These are phyloP conservation scores for Salvia hispanica DNA, from an alignment of 257 asterid genomes.

Conservation along the genomic window DNA sequence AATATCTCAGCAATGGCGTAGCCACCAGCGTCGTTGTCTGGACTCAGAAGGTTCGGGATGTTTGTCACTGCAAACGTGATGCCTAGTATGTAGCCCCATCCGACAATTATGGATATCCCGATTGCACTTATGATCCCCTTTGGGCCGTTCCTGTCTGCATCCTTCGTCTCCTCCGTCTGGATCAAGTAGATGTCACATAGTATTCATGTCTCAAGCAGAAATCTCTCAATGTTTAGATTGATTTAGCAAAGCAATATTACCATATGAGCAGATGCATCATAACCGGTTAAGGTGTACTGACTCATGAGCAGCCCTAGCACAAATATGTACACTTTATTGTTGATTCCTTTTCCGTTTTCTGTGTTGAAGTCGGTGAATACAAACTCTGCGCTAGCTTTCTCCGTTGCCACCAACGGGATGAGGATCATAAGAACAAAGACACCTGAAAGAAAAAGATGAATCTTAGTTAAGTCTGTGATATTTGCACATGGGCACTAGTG, in stretches of 20 bases:
- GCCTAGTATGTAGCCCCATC: conserved; percentile 96
- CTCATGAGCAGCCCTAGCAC: conserved; percentile 94
- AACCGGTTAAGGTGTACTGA: conserved; percentile 84
- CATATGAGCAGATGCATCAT: conserved; percentile 93
- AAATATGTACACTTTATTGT: conserved; percentile 68
- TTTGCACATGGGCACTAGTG: background rate
- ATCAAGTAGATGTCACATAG: conserved; percentile 23
- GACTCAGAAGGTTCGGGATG: conserved; percentile 68
- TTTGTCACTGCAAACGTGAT: conserved; percentile 86
- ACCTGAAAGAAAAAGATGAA: conserved; percentile 46
- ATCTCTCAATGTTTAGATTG: background rate
- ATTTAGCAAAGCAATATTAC: background rate
- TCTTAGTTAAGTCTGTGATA: conserved; percentile 10
- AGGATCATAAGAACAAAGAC: conserved; percentile 92
- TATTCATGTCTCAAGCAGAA: background rate
- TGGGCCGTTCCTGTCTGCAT: conserved; percentile 84
- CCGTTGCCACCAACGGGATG: conserved; percentile 78
- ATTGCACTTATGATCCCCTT: conserved; percentile 89
- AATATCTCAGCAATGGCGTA: conserved; percentile 91
- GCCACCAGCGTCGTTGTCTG: conserved; percentile 81
- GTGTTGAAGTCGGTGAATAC: conserved; percentile 86
- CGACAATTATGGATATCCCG: conserved; percentile 84
- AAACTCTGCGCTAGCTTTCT: conserved; percentile 70
- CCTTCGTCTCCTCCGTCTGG: conserved; percentile 93
- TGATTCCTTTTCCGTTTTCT: conserved; percentile 71